These are phyloP conservation scores for Apophysomyces ossiformis DNA, from an alignment of 371 early-diverging fungal species.

Conservation along the genomic window DNA sequence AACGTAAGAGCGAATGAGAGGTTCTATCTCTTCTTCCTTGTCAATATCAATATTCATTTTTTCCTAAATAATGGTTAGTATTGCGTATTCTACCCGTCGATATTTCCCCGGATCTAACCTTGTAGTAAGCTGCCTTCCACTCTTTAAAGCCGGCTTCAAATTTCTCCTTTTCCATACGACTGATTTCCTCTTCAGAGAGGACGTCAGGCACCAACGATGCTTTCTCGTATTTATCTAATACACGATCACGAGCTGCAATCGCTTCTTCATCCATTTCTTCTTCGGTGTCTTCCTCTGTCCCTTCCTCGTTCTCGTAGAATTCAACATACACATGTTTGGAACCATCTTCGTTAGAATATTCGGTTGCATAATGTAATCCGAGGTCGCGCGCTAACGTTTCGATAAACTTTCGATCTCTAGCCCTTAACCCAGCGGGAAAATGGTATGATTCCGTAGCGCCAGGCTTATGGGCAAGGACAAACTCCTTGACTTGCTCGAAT, in stretches of 20 bases:
- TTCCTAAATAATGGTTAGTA: constrained; percentile 33
- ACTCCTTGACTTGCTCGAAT: constrained; percentile 60
- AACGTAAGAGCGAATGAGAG: constrained; percentile 81
- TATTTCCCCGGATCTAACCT: constrained; percentile 32
- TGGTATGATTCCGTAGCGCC: constrained; percentile 38
- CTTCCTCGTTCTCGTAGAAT: constrained; percentile 43
- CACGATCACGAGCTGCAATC: constrained; percentile 67
- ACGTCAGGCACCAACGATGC: constrained; percentile 66
- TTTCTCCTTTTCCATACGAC: constrained; percentile 58
- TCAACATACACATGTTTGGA: constrained; percentile 57
- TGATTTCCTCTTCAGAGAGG: constrained; percentile 42
- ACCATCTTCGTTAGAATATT: constrained; percentile 42
- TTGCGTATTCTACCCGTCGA: too few species aligned
- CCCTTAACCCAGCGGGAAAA: constrained; percentile 55
- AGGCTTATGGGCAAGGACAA: constrained; percentile 45
- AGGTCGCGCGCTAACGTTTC: constrained; percentile 66
- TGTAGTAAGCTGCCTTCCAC: constrained; percentile 78
- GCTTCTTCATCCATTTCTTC: constrained; percentile 53
- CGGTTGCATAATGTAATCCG: constrained; percentile 55
- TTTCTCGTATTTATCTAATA: constrained; percentile 67
- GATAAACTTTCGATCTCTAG: constrained; percentile 68
- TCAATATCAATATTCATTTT: constrained; percentile 72
- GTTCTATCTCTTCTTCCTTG: constrained; percentile 55
- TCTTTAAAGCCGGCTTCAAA: constrained; percentile 58
- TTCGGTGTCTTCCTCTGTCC: constrained; percentile 60